Evolutionary conservation across 768 basidiomycete genomes (phyloP), one percentile per base, ranked within the genome.

Genomic region (Lactarius pseudohatsudake): DNA sequence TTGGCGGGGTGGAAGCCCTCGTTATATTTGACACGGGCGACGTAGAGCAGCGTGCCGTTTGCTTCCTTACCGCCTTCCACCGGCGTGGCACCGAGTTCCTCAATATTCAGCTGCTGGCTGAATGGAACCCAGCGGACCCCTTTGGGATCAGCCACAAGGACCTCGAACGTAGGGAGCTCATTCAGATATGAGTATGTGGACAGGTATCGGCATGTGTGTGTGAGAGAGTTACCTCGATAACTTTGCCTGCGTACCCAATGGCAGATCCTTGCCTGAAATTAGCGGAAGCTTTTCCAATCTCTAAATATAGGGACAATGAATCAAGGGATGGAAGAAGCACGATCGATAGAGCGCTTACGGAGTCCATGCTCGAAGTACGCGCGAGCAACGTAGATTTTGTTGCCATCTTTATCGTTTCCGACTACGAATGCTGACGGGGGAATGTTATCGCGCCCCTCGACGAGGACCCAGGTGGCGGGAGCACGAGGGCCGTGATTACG

Each of bases 21-120:
- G 15, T 84, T 77, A 76, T 86, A 73, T 13, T 79, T 77, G 3
- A 86, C 89, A 71, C 85, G 81, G 6, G 83, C 85, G 64, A 92
- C 78, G 74, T 83, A 90, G 20, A 90, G 77, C 8, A 78, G 79
- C 1, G 81, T 78, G n/a, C 87, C 88, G 64, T 87, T 81, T 16
- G 79, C 77, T 73, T 91, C 90, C 34, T 75, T 78, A 2, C 90
- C 90, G 58, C 86, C 90, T 66, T 90, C 87, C 41, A 92, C 86
- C 0, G 87, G 88, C 5, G 67, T 75, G 57, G 76, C 76, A 57
- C 82, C 77, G 38, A 89, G 81, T 43, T 70, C 63, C 1, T 72
- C 55, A 40, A 84, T 64, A 61, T 85, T 78, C 64, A 90, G 68
- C 7, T 72, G 74, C 32, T 86, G 87, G 40, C 75, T 75, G 58